These are phyloP conservation scores for Erodium chrysanthum DNA, from an alignment of 441 rosid species.

Conservation along the genomic window DNA sequence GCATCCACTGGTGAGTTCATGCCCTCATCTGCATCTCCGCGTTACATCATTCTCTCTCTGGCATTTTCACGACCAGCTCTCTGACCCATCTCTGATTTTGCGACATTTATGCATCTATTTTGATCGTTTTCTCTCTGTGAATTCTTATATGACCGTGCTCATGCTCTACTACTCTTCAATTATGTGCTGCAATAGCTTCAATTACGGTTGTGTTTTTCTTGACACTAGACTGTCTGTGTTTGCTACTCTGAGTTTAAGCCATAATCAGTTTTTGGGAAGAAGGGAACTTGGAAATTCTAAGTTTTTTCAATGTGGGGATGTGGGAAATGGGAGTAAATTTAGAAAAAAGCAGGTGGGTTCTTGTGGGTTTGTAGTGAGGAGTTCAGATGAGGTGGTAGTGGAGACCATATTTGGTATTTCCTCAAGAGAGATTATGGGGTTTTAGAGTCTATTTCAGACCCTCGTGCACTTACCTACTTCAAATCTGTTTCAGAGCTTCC, in stretches of 20 bases:
- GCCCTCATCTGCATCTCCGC: no score
- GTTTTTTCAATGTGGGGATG: constrained; percentile 25
- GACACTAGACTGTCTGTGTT: constrained; percentile 21
- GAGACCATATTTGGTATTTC: constrained; percentile 28
- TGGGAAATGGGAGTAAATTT: constrained; percentile 30
- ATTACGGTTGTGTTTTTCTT: constrained; percentile 26
- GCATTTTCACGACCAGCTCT: neutral
- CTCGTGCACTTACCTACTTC: constrained; percentile 53
- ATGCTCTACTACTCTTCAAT: constrained; percentile 29
- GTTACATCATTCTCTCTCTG: neutral
- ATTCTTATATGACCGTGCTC: constrained; percentile 36
- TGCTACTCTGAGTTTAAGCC: constrained; percentile 16
- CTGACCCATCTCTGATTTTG: neutral
- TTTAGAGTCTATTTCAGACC: constrained; percentile 45
- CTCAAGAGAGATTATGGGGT: constrained; percentile 40
- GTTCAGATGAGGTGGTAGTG: constrained; percentile 25
- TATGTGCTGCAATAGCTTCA: constrained; percentile 32
- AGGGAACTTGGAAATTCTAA: constrained; percentile 25
- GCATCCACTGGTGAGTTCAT: neutral
- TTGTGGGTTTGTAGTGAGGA: constrained; percentile 28
- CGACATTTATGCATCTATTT: neutral
- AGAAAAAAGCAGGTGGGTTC: constrained; percentile 30
- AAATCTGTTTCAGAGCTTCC: constrained; percentile 41
- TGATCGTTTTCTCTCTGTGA: neutral
- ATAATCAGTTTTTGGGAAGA: constrained; percentile 6